A percentile compares a stretch with the other conserved stretches of the same genome.
phyloP scores from a whole-genome alignment of 495 filamentous ascomycete species.

The Aspergillus mulundensis region DNA sequence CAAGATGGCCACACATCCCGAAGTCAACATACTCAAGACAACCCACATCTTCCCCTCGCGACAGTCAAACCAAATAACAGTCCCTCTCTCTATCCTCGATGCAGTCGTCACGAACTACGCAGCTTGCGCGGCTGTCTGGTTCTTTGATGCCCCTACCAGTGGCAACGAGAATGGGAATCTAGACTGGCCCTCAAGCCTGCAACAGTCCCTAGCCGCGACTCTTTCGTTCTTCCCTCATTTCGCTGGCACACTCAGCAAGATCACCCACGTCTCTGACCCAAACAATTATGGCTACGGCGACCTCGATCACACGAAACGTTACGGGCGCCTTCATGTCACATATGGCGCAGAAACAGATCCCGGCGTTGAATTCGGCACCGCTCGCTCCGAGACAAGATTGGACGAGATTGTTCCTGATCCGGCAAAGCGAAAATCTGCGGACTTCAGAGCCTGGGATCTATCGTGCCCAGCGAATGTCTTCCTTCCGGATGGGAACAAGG shows the following conservation, averaged over 20 bases:
- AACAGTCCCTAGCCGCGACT: conserved; percentile 20
- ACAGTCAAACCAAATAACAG: conserved; percentile 3
- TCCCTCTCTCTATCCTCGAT: conserved; percentile 28
- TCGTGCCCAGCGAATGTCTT: conserved; percentile 24
- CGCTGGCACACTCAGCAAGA: background rate
- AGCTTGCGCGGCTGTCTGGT: conserved; percentile 24
- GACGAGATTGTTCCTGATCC: conserved; percentile 27
- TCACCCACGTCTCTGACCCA: background rate
- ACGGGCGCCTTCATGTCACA: conserved; percentile 29
- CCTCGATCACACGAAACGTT: conserved; percentile 15
- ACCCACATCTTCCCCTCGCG: conserved; percentile 7
- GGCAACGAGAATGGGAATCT: background rate
- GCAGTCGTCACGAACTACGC: conserved; percentile 25
- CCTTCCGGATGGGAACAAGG: conserved; percentile 3
- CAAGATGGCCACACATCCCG: background rate
- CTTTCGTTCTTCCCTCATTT: conserved; percentile 24
- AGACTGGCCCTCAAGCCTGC: conserved; percentile 17
- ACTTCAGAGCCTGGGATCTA: conserved; percentile 10
- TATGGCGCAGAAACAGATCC: conserved; percentile 32
- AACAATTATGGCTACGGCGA: background rate
- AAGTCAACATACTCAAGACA: background rate
- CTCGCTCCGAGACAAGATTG: conserved; percentile 18
- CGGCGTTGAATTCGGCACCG: conserved; percentile 32
- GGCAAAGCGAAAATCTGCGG: background rate
- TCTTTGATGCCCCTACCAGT: conserved; percentile 17